Evolutionary conservation across 768 basidiomycete species (phyloP).

Genomic region (Rickenella mellea): DNA sequence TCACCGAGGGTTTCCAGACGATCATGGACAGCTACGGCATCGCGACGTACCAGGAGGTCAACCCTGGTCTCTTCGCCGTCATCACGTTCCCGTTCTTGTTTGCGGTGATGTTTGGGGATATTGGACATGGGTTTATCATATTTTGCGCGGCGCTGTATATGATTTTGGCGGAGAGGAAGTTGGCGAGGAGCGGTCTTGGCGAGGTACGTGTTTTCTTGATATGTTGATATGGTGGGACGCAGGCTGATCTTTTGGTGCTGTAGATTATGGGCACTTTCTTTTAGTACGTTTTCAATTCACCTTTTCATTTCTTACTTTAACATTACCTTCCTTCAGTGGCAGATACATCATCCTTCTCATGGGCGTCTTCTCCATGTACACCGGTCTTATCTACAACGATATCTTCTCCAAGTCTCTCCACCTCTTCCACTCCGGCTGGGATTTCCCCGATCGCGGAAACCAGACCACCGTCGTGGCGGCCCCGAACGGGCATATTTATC

Average conservation of each 20-base stretch:
- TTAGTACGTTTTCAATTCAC: slow-evolving; percentile 50
- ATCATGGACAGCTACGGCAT: slow-evolving; percentile 98
- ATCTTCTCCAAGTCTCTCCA: slow-evolving; percentile 91
- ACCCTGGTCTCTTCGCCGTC: slow-evolving; percentile 88
- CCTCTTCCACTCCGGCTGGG: slow-evolving; percentile 85
- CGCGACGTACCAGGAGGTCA: slow-evolving; percentile 91
- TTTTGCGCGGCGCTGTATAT: slow-evolving; percentile 69
- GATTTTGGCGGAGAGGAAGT: slow-evolving; percentile 78
- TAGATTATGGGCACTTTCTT: slow-evolving; percentile 86
- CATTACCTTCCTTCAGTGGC: slow-evolving; percentile 45
- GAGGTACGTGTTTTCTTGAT: slow-evolving; percentile 42
- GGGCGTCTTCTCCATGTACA: slow-evolving; percentile 96
- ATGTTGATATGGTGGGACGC: neutral
- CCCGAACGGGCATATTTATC: slow-evolving; percentile 66
- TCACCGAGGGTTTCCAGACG: slow-evolving; percentile 93
- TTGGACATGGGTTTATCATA: slow-evolving; percentile 89
- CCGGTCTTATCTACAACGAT: slow-evolving; percentile 97
- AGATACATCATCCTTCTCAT: slow-evolving; percentile 98
- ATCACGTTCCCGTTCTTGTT: slow-evolving; percentile 97
- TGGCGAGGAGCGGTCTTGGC: slow-evolving; percentile 63
- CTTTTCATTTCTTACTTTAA: slow-evolving; percentile 4
- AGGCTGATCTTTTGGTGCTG: slow-evolving; percentile 2
- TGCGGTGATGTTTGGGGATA: slow-evolving; percentile 99
- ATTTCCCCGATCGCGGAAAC: slow-evolving; percentile 45
- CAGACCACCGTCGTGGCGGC: slow-evolving; percentile 37